A percentile compares a stretch with the other conserved stretches of the same genome.
These are phyloP conservation scores for Balansia obtecta DNA, from an alignment of 2,329 filamentous ascomycete species.

Conservation along the genomic window DNA sequence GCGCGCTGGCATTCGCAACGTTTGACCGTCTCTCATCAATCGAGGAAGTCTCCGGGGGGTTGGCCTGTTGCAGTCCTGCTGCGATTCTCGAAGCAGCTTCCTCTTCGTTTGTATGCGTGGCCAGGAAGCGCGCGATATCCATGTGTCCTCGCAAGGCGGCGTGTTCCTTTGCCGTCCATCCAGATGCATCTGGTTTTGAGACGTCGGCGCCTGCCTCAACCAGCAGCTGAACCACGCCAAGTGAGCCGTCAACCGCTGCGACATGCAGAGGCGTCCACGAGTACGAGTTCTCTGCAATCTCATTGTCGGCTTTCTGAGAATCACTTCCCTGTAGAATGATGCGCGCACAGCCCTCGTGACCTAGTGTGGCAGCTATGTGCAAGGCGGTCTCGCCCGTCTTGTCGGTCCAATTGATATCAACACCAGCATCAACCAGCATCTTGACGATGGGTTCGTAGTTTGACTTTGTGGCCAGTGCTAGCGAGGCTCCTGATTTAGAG, in stretches of 20 bases:
- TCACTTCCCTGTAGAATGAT: constrained; percentile 60
- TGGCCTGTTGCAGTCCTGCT: constrained; percentile 7
- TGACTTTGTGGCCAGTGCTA: constrained; percentile 77
- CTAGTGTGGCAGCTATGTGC: constrained; percentile 82
- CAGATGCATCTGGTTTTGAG: constrained; percentile 66
- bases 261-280: constrained; percentile 94
- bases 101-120: constrained; percentile 30
- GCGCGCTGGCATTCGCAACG: constrained; percentile 25
- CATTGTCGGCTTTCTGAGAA: constrained; percentile 61
- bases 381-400: constrained; percentile 82
- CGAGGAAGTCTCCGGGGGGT: constrained; percentile 42
- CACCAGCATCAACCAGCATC: constrained; percentile 76
- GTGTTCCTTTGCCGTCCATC: constrained; percentile 91
- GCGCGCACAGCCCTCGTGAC: constrained; percentile 67
- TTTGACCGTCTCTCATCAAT: constrained; percentile 48
- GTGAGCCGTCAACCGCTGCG: constrained; percentile 77
- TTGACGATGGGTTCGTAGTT: constrained; percentile 78
- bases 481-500: constrained; percentile 73
- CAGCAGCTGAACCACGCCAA: constrained; percentile 62
- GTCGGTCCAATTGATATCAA: constrained; percentile 90
- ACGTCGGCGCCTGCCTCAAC: constrained; percentile 68
- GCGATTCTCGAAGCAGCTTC: constrained; percentile 16
- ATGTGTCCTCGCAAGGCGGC: constrained; percentile 83
- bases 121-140: constrained; percentile 60
- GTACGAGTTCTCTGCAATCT: constrained; percentile 72